Evolutionary conservation across 2,329 filamentous ascomycete genomes (phyloP), one percentile per base, ranked within the genome.

Genomic region (Allantophomopsis lycopodina): DNA sequence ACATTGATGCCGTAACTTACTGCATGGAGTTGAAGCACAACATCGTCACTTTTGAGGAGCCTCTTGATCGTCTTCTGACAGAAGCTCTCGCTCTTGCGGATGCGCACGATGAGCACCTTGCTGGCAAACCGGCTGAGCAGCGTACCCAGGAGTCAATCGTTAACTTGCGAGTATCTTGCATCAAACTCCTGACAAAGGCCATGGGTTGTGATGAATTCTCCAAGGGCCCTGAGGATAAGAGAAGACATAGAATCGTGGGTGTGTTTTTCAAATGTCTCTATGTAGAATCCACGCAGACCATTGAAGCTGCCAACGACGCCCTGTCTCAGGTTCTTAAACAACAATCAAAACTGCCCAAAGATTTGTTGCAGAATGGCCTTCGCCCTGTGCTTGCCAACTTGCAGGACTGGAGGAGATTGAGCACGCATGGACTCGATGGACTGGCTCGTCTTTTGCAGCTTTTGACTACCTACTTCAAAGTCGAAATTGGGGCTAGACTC

Each of bases 191-290:
- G 31, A 94, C 87, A 37, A 93, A 86, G 43, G 91, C 91, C 0
- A 94, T 96, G 73, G 75, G 79, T 34, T 91, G 94, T 55, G 83
- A 89, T 5, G 89, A 95, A 28, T 96, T 95, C 56, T 80, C 80
- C 44, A 86, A 84, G 40, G 78, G 74, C 1, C 72, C 77, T 31
- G 77, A 76, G 36, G 82, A 83, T 47, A 64, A 73, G 1, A 79
- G 74, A 0, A 66, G 79, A 38, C 70, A 65, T 2, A 77, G 76
- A 53, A 94, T 96, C 36, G 88, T 98, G 14, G 79, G 84, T 0
- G 87, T 96, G 1, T 98, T 98, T 63, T 99, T 99, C 71, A 96
- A 95, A 55, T 93, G 85, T 31, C 68, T 98, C 1, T 98, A 98
- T 58, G 89, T 86, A 0, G 87, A 93, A 54, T 93, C 88, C 3